Conservation (phyloP, 176 grass and related monocot genomes). For the Oryza australiensis region DNA sequence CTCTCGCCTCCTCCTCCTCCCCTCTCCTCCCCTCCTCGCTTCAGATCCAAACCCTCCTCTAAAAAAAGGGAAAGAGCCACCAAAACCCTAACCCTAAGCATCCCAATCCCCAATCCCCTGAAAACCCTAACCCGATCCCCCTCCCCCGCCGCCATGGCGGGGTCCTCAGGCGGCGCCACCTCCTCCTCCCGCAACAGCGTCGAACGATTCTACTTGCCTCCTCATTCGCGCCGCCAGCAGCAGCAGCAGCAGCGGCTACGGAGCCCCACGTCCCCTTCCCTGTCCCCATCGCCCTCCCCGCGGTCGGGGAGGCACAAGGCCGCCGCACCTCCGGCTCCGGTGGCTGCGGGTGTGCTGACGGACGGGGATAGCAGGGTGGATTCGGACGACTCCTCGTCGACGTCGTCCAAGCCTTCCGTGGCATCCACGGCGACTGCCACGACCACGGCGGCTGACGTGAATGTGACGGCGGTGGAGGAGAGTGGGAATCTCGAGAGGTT, state of each 20-base stretch:
- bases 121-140: constrained; percentile 31
- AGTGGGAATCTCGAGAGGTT: constrained; percentile 81
- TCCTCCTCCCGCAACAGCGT: constrained; percentile 48
- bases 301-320: constrained; percentile 38
- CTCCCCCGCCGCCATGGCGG: constrained; percentile 40
- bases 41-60: constrained; percentile 54
- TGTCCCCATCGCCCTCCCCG: constrained; percentile 41
- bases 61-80: constrained; percentile 23
- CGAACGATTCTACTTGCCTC: constrained; percentile 71
- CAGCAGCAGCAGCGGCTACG: constrained; percentile 59
- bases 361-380: constrained; percentile 49
- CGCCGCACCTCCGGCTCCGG: not conserved
- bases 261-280: constrained; percentile 39
- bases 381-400: constrained; percentile 70
- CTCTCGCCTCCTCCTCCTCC: not conserved
- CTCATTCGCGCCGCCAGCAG: constrained; percentile 56
- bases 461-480: constrained; percentile 15
- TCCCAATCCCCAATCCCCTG: not conserved
- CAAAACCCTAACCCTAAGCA: constrained; percentile 81
- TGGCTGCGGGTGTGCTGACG: not conserved
- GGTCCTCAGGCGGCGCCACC: constrained; percentile 49
- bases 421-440: constrained; percentile 31
- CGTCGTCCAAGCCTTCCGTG: constrained; percentile 54
- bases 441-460: not conserved
- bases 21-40: not conserved